A percentile compares a stretch with the other conserved stretches of the same genome.
Evolutionary conservation across 208 protist genomes (phyloP).

Genomic region (Leptomonas seymouri): DNA sequence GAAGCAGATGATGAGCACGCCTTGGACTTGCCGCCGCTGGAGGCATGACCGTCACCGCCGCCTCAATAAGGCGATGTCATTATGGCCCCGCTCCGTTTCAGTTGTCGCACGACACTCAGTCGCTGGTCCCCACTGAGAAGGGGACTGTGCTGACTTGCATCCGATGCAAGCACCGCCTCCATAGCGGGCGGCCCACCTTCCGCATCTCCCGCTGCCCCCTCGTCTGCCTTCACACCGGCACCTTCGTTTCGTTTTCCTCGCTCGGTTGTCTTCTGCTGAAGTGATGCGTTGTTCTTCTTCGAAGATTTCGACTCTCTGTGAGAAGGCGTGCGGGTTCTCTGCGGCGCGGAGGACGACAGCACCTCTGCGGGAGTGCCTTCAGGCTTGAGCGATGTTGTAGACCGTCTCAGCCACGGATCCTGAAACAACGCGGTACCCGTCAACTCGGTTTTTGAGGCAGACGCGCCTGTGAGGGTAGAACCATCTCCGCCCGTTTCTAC

Average conservation of each 20-base stretch:
- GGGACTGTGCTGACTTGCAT: not conserved
- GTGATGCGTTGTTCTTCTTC: not conserved
- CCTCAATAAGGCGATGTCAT: constrained; percentile 24
- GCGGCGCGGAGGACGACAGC: not conserved
- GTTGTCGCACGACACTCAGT: constrained; percentile 25
- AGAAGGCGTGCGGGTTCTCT: not conserved
- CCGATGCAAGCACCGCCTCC: not conserved
- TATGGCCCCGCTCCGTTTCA: constrained; percentile 28
- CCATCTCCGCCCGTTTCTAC: not conserved
- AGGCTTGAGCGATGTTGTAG: not conserved
- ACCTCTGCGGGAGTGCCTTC: not conserved
- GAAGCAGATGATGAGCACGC: too few species aligned
- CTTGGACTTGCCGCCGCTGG: not conserved
- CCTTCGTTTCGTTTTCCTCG: not conserved
- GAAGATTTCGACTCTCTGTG: not conserved
- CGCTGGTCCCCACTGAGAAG: constrained; percentile 24
- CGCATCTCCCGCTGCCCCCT: not conserved
- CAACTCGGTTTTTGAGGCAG: not conserved
- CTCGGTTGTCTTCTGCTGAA: not conserved
- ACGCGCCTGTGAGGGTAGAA: too few species aligned
- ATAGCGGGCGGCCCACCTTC: not conserved
- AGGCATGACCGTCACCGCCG: not conserved
- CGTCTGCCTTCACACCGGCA: not conserved
- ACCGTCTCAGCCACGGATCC: constrained; percentile 17
- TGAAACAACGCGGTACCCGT: constrained; percentile 6